Conservation (phyloP, 139 green algal genomes). For the Trebouxia sp. region DNA sequence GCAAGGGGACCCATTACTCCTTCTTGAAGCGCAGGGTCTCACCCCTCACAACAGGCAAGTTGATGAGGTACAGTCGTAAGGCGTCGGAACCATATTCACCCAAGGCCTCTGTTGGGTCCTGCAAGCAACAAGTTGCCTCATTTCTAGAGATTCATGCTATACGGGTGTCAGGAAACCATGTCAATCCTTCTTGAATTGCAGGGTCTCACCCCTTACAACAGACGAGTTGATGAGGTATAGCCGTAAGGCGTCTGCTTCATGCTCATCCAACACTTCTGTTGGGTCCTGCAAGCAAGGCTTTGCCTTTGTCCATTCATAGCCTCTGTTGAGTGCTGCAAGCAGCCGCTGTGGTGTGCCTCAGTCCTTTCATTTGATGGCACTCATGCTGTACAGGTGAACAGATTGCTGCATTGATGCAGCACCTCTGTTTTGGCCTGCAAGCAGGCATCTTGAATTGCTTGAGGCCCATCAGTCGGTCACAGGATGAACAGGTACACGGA, state of each 20-base stretch:
- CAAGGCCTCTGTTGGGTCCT: slow-evolving; percentile 64
- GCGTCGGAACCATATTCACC: slow-evolving; percentile 94
- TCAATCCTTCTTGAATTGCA: slow-evolving; percentile 95
- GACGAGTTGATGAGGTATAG: slow-evolving; percentile 99
- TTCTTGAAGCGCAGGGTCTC: slow-evolving; percentile 95
- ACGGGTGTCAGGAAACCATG: too few relatives aligned
- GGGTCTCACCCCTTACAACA: slow-evolving; percentile 88
- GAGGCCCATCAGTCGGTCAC: too few relatives aligned
- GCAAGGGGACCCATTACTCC: too few relatives aligned
- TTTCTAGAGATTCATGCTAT: too few relatives aligned
- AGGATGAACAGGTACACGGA: too few relatives aligned
- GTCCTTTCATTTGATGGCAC: too few relatives aligned
- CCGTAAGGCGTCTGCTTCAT: slow-evolving; percentile 93
- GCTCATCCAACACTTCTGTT: slow-evolving; percentile 83
- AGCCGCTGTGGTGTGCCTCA: too few relatives aligned
- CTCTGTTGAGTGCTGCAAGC: slow-evolving; percentile 41
- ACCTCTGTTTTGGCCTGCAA: too few relatives aligned
- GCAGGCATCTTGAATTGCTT: background rate
- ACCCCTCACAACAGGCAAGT: slow-evolving; percentile 91
- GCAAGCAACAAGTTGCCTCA: too few relatives aligned
- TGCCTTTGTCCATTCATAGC: slow-evolving; percentile 87
- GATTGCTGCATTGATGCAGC: too few relatives aligned
- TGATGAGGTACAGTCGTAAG: slow-evolving; percentile 98
- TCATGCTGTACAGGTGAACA: too few relatives aligned
- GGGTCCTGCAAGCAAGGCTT: slow-evolving; percentile 83